A percentile compares a stretch with the other conserved stretches of the same genome.
These are phyloP conservation scores for Ambrosiella xylebori DNA, from an alignment of 2,329 filamentous ascomycete species.

Conservation along the genomic window DNA sequence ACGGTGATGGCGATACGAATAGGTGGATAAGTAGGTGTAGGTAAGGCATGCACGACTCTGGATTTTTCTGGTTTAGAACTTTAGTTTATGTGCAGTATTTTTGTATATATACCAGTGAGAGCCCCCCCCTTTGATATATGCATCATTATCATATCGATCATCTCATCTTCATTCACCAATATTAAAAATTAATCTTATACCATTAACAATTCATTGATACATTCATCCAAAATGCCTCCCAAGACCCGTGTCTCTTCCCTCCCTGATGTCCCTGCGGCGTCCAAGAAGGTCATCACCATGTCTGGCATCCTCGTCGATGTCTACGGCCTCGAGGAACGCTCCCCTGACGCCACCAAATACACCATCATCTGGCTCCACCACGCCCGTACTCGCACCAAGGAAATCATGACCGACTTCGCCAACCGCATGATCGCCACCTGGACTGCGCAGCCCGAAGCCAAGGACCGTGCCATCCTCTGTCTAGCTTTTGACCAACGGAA, in stretches of 20 bases:
- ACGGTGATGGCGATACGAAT: too few relatives aligned
- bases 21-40: too few relatives aligned
- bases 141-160: not conserved
- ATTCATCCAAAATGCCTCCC: not conserved
- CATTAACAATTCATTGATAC: not conserved
- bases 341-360: slow-evolving; percentile 31
- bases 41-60: too few relatives aligned
- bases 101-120: not conserved
- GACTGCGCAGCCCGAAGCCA: slow-evolving; percentile 28
- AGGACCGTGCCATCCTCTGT: slow-evolving; percentile 50
- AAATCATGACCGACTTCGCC: slow-evolving; percentile 61
- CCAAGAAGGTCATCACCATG: slow-evolving; percentile 50
- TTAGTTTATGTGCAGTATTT: not conserved
- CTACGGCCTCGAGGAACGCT: slow-evolving; percentile 62
- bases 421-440: slow-evolving; percentile 50
- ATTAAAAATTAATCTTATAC: not conserved
- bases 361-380: slow-evolving; percentile 87
- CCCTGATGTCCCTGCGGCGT: slow-evolving; percentile 26
- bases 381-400: slow-evolving; percentile 52
- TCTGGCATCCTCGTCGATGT: slow-evolving; percentile 63
- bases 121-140: too few relatives aligned
- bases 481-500: slow-evolving; percentile 86
- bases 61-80: not conserved
- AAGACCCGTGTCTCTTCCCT: not conserved
- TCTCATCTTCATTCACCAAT: not conserved